These are phyloP conservation scores for Phytophthora parvispora DNA, from an alignment of 352 stramenopile genomes.

Conservation along the genomic window DNA sequence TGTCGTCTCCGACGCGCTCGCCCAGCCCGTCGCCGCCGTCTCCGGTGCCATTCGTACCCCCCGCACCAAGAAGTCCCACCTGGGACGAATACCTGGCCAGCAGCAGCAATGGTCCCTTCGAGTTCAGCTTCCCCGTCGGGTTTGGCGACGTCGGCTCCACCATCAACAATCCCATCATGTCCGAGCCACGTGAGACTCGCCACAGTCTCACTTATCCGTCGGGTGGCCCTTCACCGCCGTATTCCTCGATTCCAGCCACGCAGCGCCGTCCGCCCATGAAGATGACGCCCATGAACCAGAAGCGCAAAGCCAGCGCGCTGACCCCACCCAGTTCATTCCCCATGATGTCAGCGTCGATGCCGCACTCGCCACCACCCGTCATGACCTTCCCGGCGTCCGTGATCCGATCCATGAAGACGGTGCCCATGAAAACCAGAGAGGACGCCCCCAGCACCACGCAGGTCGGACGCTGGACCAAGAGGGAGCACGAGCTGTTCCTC, in stretches of 20 bases:
- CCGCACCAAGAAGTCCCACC: constrained; percentile 8
- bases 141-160: constrained; percentile 11
- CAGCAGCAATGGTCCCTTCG: constrained; percentile 3
- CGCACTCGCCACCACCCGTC: not conserved
- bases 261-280: constrained; percentile 14
- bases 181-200: constrained; percentile 16
- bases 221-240: constrained; percentile 9
- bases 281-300: constrained; percentile 13
- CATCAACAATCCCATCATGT: not conserved
- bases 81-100: constrained; percentile 38
- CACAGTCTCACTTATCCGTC: constrained; percentile 3
- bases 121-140: constrained; percentile 19
- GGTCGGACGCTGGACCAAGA: constrained; percentile 91
- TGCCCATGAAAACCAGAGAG: not conserved
- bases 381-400: constrained; percentile 8
- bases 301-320: constrained; percentile 5
- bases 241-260: constrained; percentile 1
- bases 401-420: constrained; percentile 12
- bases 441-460: constrained; percentile 31
- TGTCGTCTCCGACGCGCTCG: constrained; percentile 5
- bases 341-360: constrained; percentile 3
- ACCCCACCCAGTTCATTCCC: constrained; percentile 3
- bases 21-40: constrained; percentile 14
- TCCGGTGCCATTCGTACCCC: constrained; percentile 12
- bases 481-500: constrained; percentile 91